These are phyloP conservation scores for Ascochyta pisi DNA, from an alignment of 2,329 filamentous ascomycete species.

Conservation along the genomic window DNA sequence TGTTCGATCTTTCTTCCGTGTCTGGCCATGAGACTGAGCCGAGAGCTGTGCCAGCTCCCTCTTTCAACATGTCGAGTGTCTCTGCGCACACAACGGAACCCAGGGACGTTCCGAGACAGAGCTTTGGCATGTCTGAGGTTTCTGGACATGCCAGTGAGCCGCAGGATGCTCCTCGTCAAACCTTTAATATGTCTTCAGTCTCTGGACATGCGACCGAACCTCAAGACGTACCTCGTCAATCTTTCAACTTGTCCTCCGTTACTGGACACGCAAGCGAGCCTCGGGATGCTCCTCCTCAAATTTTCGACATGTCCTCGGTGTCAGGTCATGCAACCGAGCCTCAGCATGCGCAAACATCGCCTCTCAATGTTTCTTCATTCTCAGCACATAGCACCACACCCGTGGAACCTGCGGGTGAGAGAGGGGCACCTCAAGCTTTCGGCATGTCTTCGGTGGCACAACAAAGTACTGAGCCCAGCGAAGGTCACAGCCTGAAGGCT, in stretches of 20 bases:
- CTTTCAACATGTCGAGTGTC: slow-evolving; percentile 32
- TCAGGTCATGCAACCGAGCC: slow-evolving; percentile 28
- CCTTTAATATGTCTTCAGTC: slow-evolving; percentile 31
- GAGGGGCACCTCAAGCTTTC: slow-evolving; percentile 35
- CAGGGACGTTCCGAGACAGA: slow-evolving; percentile 25
- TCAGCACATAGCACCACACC: slow-evolving; percentile 36
- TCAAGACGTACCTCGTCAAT: slow-evolving; percentile 22
- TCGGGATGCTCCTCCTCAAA: slow-evolving; percentile 22
- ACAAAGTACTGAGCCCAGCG: slow-evolving; percentile 37
- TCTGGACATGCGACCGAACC: slow-evolving; percentile 35
- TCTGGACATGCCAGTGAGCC: slow-evolving; percentile 31
- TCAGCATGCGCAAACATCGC: slow-evolving; percentile 18
- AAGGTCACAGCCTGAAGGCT: slow-evolving; percentile 26
- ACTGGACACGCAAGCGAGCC: slow-evolving; percentile 22
- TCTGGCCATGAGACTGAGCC: slow-evolving; percentile 34
- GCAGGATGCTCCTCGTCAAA: slow-evolving; percentile 14
- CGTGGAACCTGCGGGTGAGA: slow-evolving; percentile 36
- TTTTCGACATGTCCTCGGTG: slow-evolving; percentile 32
- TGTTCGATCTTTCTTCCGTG: slow-evolving; percentile 29
- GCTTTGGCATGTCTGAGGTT: slow-evolving; percentile 35
- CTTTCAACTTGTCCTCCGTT: slow-evolving; percentile 17
- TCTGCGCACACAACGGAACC: slow-evolving; percentile 37
- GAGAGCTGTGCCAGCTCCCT: slow-evolving; percentile 18
- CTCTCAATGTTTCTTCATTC: slow-evolving; percentile 20
- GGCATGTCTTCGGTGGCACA: slow-evolving; percentile 37